Percentiles rank a stretch among this genome's conserved stretches.
These are phyloP conservation scores for Neospora caninum DNA, from an alignment of 169 alveolate genomes.

Conservation along the genomic window DNA sequence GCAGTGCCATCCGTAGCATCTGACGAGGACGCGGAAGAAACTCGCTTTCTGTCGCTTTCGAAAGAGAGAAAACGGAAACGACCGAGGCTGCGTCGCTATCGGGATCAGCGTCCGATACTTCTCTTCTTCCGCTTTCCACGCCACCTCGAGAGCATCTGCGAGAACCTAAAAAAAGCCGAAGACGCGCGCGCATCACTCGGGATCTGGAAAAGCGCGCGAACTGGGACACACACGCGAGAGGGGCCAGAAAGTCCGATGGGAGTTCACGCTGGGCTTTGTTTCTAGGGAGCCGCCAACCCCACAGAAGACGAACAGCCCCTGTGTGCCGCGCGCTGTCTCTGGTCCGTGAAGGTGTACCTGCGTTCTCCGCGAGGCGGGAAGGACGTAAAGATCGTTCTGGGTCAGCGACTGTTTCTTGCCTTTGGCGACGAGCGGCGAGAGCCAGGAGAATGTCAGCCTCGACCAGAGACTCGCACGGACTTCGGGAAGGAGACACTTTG, in stretches of 20 bases:
- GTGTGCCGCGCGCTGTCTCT: too few relatives aligned
- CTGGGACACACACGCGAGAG: too few relatives aligned
- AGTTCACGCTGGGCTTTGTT: too few relatives aligned
- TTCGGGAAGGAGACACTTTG: not conserved
- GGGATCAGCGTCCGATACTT: not conserved
- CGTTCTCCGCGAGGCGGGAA: not conserved
- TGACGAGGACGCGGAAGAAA: not conserved
- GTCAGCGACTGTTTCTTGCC: not conserved
- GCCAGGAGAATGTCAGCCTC: not conserved
- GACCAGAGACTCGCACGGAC: not conserved
- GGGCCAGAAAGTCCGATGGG: not conserved
- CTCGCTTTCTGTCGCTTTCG: not conserved
- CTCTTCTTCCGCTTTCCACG: not conserved
- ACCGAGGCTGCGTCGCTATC: not conserved
- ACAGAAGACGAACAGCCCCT: too few relatives aligned
- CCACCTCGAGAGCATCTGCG: not conserved
- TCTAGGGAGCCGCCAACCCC: too few relatives aligned
- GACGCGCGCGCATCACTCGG: not conserved
- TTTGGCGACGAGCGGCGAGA: slow-evolving; percentile 1
- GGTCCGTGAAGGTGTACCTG: too few relatives aligned
- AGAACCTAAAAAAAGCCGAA: not conserved
- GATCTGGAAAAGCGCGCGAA: too few relatives aligned
- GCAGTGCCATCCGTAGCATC: not conserved
- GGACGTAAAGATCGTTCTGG: not conserved
- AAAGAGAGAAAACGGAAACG: not conserved